Percentiles rank a stretch among this genome's conserved stretches.
These are phyloP conservation scores for Ganoderma boninense DNA, from an alignment of 1,284 basidiomycete species.

Conservation along the genomic window DNA sequence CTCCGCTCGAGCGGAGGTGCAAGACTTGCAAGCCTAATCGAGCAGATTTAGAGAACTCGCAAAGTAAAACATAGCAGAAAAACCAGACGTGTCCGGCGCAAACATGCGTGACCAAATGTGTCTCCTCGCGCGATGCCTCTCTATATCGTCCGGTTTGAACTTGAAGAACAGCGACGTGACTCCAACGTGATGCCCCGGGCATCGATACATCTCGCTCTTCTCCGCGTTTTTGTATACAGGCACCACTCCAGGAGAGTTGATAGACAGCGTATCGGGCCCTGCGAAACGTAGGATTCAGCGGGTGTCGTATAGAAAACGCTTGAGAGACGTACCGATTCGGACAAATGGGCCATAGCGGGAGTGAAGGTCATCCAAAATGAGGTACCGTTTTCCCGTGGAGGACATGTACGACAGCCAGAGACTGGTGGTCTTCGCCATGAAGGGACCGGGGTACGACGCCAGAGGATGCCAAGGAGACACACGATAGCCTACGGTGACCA, in stretches of 20 bases:
- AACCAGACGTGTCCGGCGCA: too few species aligned
- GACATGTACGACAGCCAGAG: constrained; percentile 25
- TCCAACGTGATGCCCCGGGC: not conserved
- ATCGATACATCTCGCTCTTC: constrained; percentile 14
- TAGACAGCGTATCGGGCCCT: not conserved
- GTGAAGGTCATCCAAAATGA: constrained; percentile 30
- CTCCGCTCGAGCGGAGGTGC: constrained; percentile 14
- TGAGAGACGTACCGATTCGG: not conserved
- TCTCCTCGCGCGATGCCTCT: constrained; percentile 3
- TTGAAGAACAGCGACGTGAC: constrained; percentile 20
- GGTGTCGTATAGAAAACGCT: too few species aligned
- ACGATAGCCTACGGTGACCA: constrained; percentile 7
- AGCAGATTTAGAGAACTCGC: too few species aligned
- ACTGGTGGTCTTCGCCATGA: constrained; percentile 1
- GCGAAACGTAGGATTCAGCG: too few species aligned
- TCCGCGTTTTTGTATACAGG: not conserved
- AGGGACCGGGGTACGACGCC: constrained; percentile 8
- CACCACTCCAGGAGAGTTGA: not conserved
- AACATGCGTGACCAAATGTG: constrained; percentile 12
- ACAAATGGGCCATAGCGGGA: constrained; percentile 21
- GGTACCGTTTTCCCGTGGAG: constrained; percentile 30
- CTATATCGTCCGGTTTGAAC: not conserved
- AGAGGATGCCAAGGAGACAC: constrained; percentile 20
- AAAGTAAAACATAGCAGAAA: not conserved
- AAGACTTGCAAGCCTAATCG: not conserved